Conservation (phyloP, 2,329 filamentous ascomycete species). For the Alternaria metachromatica region DNA sequence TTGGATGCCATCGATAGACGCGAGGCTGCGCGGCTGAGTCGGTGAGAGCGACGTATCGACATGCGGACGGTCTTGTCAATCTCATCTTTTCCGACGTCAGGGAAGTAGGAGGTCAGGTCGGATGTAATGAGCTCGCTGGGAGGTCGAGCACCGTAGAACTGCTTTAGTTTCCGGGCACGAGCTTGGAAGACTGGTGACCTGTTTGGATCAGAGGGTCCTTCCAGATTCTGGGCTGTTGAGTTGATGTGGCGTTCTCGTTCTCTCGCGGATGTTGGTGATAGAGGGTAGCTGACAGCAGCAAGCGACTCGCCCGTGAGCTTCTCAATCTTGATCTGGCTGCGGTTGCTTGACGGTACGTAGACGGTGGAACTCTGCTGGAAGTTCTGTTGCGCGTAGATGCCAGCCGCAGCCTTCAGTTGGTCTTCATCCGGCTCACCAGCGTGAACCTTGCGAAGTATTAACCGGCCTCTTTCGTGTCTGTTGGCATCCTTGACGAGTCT, state of each 20-base stretch:
- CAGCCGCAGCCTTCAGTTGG: conserved; percentile 85
- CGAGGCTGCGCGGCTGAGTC: conserved; percentile 90
- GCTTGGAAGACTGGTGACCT: conserved; percentile 49
- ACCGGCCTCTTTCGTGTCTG: conserved; percentile 83
- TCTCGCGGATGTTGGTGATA: conserved; percentile 75
- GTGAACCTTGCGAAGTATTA: conserved; percentile 92
- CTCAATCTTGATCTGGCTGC: conserved; percentile 86
- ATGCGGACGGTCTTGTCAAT: conserved; percentile 95
- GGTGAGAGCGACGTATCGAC: conserved; percentile 87
- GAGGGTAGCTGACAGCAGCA: conserved; percentile 82
- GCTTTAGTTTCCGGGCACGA: conserved; percentile 65
- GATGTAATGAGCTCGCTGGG: conserved; percentile 98
- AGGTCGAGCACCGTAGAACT: conserved; percentile 89
- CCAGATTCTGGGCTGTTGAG: conserved; percentile 57
- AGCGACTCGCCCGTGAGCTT: conserved; percentile 88
- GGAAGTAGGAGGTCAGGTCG: conserved; percentile 96
- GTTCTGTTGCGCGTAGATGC: conserved; percentile 83
- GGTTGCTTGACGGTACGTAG: conserved; percentile 69
- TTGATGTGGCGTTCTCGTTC: conserved; percentile 73
- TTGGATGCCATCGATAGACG: conserved; percentile 94
- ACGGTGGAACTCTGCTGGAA: conserved; percentile 72
- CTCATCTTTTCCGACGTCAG: conserved; percentile 89
- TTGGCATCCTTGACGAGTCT: conserved; percentile 87
- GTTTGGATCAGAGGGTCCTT: conserved; percentile 42
- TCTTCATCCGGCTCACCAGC: conserved; percentile 86